A percentile compares a stretch with the other conserved stretches of the same genome.
phyloP scores from a whole-genome alignment of 768 basidiomycete species.

The Boletus fagicola region DNA sequence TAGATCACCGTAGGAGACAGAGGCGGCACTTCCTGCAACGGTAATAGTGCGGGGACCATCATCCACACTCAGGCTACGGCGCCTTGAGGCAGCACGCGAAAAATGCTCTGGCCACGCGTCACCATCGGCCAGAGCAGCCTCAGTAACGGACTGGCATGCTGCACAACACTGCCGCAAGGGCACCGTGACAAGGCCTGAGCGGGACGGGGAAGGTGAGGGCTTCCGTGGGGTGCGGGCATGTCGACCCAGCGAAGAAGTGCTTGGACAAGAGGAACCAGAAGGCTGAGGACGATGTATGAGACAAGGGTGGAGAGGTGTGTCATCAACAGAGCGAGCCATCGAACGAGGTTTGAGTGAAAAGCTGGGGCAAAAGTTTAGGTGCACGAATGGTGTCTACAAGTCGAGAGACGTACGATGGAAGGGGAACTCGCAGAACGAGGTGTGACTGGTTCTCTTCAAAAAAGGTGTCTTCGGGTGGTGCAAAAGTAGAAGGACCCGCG shows the following conservation, averaged over 20 bases:
- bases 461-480: conserved; percentile 21
- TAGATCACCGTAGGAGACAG: conserved; percentile 20
- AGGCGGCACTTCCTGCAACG: conserved; percentile 32
- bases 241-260: conserved; percentile 3
- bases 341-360: conserved; percentile 44
- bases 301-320: conserved; percentile 49
- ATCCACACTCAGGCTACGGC: conserved; percentile 46
- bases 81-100: conserved; percentile 56
- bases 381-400: background rate
- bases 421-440: conserved; percentile 57
- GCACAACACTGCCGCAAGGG: conserved; percentile 73
- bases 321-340: conserved; percentile 36
- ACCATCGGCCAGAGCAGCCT: conserved; percentile 53
- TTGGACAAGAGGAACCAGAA: conserved; percentile 3
- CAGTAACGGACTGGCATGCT: conserved; percentile 58
- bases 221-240: conserved; percentile 21
- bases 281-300: conserved; percentile 47
- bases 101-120: conserved; percentile 64
- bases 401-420: conserved; percentile 51
- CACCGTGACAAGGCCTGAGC: conserved; percentile 46
- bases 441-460: conserved; percentile 38
- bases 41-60: conserved; percentile 33
- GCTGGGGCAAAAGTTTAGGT: conserved; percentile 28
- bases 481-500: conserved; percentile 17
- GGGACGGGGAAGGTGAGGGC: conserved; percentile 35